These are phyloP conservation scores for Aphanomyces astaci DNA, from an alignment of 352 stramenopile species.

Conservation along the genomic window DNA sequence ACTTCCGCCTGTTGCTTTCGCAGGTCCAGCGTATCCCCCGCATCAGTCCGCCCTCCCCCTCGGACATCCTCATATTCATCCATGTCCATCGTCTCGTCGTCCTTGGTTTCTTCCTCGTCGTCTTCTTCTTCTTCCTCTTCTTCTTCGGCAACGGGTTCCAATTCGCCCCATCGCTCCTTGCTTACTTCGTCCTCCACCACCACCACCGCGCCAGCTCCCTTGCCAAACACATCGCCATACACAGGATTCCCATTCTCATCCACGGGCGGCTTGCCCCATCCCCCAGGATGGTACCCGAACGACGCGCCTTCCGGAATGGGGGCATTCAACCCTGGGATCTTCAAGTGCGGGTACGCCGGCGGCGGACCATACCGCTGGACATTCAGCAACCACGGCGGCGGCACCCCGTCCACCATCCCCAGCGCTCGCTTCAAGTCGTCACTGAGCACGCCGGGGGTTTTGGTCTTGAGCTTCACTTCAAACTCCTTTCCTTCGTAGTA, in stretches of 20 bases:
- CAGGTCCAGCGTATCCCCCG: conserved; percentile 55
- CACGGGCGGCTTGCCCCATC: conserved; percentile 97
- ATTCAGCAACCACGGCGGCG: conserved; percentile 97
- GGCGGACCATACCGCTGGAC: conserved; percentile 98
- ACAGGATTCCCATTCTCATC: conserved; percentile 92
- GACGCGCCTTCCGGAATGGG: conserved; percentile 90
- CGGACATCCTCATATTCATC: neutral
- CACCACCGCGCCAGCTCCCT: conserved; percentile 27
- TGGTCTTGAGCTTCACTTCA: conserved; percentile 85
- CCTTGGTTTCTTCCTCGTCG: conserved; percentile 25
- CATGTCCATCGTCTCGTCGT: conserved; percentile 27
- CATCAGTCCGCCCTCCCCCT: conserved; percentile 19
- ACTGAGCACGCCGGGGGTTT: conserved; percentile 84
- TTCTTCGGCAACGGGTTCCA: conserved; percentile 54
- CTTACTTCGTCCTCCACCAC: conserved; percentile 23
- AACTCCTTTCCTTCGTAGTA: conserved; percentile 99
- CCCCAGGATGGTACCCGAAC: conserved; percentile 95
- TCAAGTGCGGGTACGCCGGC: conserved; percentile 93
- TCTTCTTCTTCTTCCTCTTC: conserved; percentile 40
- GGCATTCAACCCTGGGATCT: conserved; percentile 96
- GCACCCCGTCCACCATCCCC: conserved; percentile 89
- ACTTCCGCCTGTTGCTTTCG: conserved; percentile 55
- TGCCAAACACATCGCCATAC: conserved; percentile 95
- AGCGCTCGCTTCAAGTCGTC: conserved; percentile 86
- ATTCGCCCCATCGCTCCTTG: conserved; percentile 55